Conservation (phyloP, 2,329 filamentous ascomycete genomes). For the Dothistroma pini region DNA sequence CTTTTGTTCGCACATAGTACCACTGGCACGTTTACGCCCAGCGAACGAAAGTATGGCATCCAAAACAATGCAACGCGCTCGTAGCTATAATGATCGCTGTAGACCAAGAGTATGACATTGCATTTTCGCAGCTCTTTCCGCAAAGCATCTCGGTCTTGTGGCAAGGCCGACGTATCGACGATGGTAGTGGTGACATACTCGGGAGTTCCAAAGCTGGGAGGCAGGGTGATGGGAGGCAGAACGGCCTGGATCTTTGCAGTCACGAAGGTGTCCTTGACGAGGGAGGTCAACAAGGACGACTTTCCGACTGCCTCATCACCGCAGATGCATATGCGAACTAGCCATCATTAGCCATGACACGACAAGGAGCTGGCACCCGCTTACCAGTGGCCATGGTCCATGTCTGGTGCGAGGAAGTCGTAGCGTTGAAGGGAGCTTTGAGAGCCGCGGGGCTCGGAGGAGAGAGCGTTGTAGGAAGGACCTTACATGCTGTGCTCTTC, state of each 20-base stretch:
- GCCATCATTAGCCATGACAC: background rate
- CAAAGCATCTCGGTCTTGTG: slow-evolving; percentile 84
- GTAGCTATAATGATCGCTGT: slow-evolving; percentile 98
- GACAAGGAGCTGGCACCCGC: background rate
- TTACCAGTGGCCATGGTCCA: slow-evolving; percentile 22
- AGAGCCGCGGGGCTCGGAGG: no score
- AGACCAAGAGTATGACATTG: slow-evolving; percentile 94
- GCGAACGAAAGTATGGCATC: slow-evolving; percentile 95
- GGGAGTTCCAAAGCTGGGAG: slow-evolving; percentile 85
- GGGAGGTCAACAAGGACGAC: slow-evolving; percentile 66
- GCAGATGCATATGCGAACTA: slow-evolving; percentile 91
- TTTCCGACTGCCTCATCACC: slow-evolving; percentile 96
- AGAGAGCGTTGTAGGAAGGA: no score
- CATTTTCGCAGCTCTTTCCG: slow-evolving; percentile 94
- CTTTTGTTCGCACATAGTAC: slow-evolving; percentile 97
- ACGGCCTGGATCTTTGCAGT: slow-evolving; percentile 93
- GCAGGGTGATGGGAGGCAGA: slow-evolving; percentile 91
- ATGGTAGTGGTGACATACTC: slow-evolving; percentile 98
- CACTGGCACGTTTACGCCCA: slow-evolving; percentile 98
- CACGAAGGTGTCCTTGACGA: slow-evolving; percentile 97
- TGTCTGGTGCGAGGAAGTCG: background rate
- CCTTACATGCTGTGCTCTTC: no score
- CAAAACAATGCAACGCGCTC: slow-evolving; percentile 95
- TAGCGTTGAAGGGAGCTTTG: background rate
- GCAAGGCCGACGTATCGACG: slow-evolving; percentile 92